These are phyloP conservation scores for Tricladium varicosporioides DNA, from an alignment of 2,329 filamentous ascomycete genomes.

Conservation along the genomic window DNA sequence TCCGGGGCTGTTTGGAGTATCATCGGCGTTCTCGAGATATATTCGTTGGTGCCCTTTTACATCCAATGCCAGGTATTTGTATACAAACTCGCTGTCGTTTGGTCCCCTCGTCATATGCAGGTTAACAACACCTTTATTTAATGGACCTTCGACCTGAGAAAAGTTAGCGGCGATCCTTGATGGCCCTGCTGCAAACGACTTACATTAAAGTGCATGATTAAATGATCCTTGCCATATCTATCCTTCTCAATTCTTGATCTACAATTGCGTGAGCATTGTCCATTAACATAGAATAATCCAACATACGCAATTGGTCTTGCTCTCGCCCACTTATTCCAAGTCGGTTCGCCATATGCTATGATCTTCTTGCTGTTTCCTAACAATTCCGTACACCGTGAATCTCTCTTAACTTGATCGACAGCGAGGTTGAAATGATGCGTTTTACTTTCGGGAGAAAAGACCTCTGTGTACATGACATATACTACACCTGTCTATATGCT, in stretches of 20 bases:
- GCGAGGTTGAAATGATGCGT: constrained; percentile 86
- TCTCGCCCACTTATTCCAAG: constrained; percentile 76
- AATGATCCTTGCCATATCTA: constrained; percentile 71
- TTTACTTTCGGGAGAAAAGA: constrained; percentile 82
- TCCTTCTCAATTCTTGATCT: constrained; percentile 70
- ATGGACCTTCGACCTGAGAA: constrained; percentile 69
- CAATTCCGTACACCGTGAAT: constrained; percentile 67
- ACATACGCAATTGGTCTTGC: constrained; percentile 59
- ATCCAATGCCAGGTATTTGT: constrained; percentile 78
- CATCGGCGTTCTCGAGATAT: constrained; percentile 62
- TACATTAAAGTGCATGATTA: constrained; percentile 83
- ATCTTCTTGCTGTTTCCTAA: constrained; percentile 77
- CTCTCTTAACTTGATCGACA: constrained; percentile 73
- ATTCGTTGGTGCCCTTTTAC: constrained; percentile 67
- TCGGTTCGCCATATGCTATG: constrained; percentile 76
- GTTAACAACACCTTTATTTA: constrained; percentile 69
- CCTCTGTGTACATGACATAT: constrained; percentile 77
- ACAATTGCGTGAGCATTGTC: neutral
- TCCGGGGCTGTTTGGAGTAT: constrained; percentile 20
- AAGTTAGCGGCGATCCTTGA: constrained; percentile 23
- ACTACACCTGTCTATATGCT: constrained; percentile 64
- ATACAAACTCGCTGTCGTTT: constrained; percentile 70
- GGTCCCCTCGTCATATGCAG: constrained; percentile 73
- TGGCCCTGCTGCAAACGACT: constrained; percentile 27
- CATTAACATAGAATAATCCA: neutral